Evolutionary conservation across 805 yeast species (phyloP), one percentile per base, ranked within the genome.

Genomic region (Monosporozyma aerobia): DNA sequence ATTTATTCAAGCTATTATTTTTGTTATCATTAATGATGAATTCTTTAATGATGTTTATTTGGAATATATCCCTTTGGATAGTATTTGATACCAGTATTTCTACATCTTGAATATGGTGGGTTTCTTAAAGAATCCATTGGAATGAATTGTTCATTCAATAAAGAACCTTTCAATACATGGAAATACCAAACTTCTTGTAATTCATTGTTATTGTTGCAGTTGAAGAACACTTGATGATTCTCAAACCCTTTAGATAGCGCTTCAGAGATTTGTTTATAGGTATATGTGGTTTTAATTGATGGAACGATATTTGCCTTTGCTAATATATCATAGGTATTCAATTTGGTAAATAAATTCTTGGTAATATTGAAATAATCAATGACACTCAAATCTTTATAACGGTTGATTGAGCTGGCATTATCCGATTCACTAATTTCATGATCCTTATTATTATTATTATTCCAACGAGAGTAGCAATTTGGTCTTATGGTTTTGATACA

Each of bases 401-500:
- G 39, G 48, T 27, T 47, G 27, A 29, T 29, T 25, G 14, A 37
- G 7, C 7, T 35, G 13, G 19, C 19, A 19, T 19, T 19, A 19
- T 19, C 19, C 19, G 2, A 19, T 19, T 19, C 19, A 19, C 19
- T 19, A 1, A 19, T 19, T 19, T 19, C 19, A 19, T 19, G 19
- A 19, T 19, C 19, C 19, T 19, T 19, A 19, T 19, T 19, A 1
- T 19, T 19, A 19, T 2, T 19, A 14, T 56, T 51, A 25, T 59
- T 55, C 68, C 71, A 65, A 19, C 65, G 60, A 6, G 69, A 70
- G 68, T 89, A 90, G 67, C 98, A 90, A 4, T 67, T 59, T 3
- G 94, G 87, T 52, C 77, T 79, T 47, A 90, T 72, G 0, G 97
- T 89, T 48, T 83, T 79, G 77, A 90, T 82, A 70, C 97, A 90